Conservation (phyloP, 345 rosid species). For the Brassica rapa region DNA sequence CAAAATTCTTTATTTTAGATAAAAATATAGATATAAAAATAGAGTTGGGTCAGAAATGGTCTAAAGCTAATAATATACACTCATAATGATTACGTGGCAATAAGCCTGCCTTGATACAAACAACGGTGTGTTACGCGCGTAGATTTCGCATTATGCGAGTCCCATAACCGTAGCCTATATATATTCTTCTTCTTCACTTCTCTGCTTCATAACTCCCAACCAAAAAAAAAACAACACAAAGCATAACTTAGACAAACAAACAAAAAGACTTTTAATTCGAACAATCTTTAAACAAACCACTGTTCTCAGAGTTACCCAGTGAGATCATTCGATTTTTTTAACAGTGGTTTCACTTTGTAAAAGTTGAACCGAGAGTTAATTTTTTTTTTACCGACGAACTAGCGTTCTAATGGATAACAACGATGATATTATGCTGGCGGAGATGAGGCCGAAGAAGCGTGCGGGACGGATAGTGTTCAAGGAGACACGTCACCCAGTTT, state of each 20-base stretch:
- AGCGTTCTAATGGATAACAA: slow-evolving; percentile 28
- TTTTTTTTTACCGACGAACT: background rate
- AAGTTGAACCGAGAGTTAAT: background rate
- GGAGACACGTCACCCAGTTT: slow-evolving; percentile 79
- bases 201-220: slow-evolving; percentile 36
- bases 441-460: slow-evolving; percentile 61
- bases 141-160: background rate
- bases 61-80: background rate
- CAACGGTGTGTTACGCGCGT: slow-evolving; percentile 35
- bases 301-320: background rate
- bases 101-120: background rate
- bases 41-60: no score
- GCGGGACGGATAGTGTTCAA: slow-evolving; percentile 62
- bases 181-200: background rate
- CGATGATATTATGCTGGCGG: slow-evolving; percentile 46
- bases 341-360: background rate
- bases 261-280: background rate
- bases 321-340: background rate
- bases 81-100: background rate
- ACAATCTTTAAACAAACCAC: background rate
- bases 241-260: background rate
- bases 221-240: slow-evolving; percentile 18
- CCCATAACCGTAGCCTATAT: slow-evolving; percentile 34
- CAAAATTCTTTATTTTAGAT: no score
- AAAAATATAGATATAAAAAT: no score